Conservation (phyloP, 202 grass and related monocot genomes). For the Saccharum hybrid region DNA sequence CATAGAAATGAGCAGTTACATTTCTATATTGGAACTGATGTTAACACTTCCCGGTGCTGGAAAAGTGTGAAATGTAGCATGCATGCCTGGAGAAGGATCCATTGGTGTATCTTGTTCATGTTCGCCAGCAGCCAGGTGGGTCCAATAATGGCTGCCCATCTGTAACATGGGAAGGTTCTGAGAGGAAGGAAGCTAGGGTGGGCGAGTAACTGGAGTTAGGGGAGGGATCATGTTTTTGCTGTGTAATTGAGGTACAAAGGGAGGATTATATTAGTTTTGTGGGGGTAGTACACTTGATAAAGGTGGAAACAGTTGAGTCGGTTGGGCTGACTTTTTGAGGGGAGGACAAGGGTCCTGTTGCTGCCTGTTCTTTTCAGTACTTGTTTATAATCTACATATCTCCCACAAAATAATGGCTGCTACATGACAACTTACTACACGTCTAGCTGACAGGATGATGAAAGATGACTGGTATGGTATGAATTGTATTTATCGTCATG, state of each 20-base stretch:
- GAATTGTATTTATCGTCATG: neutral
- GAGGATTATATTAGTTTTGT: constrained; percentile 42
- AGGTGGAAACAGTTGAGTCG: constrained; percentile 59
- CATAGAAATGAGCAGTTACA: neutral
- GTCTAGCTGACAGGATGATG: constrained; percentile 2
- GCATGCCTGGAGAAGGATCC: constrained; percentile 19
- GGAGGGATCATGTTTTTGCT: constrained; percentile 58
- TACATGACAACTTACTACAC: neutral
- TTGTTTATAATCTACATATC: constrained; percentile 48
- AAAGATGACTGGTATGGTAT: constrained; percentile 14
- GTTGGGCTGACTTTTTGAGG: constrained; percentile 76
- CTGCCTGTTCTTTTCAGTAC: constrained; percentile 51
- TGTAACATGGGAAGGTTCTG: no score
- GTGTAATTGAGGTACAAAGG: constrained; percentile 47
- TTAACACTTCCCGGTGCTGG: neutral
- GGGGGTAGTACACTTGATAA: constrained; percentile 41
- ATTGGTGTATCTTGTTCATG: no score
- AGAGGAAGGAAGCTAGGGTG: no score
- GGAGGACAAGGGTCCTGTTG: constrained; percentile 60
- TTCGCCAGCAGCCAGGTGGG: no score
- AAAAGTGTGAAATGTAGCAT: neutral
- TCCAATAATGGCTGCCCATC: no score
- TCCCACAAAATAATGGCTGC: constrained; percentile 2
- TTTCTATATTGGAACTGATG: neutral
- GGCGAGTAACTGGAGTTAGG: constrained; percentile 42